A percentile compares a stretch with the other conserved stretches of the same genome.
Evolutionary conservation across 192 early-diverging fungal species (phyloP).

Genomic region (Piromyces finnis): DNA sequence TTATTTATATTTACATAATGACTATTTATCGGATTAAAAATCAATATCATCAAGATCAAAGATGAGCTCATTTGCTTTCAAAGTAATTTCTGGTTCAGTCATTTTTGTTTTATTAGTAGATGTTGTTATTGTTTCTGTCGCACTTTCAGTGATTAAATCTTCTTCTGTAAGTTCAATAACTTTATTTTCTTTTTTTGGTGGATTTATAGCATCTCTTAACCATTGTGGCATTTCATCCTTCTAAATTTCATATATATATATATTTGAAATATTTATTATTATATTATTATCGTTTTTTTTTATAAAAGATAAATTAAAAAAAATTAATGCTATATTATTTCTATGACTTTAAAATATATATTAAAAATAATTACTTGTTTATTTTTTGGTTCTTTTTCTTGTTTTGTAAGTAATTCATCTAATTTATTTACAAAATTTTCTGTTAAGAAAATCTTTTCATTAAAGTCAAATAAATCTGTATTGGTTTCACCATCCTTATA

Average conservation of each 20-base stretch:
- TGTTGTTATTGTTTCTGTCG: too few relatives aligned
- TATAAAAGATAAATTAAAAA: too few relatives aligned
- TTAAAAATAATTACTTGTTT: background rate
- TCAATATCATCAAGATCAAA: background rate
- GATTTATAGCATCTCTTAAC: background rate
- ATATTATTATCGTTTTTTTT: too few relatives aligned
- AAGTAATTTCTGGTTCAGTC: background rate
- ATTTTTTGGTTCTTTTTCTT: background rate
- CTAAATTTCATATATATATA: too few relatives aligned
- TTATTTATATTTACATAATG: too few relatives aligned
- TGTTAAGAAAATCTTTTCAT: background rate
- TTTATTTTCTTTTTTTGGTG: background rate
- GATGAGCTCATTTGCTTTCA: background rate
- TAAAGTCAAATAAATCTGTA: background rate
- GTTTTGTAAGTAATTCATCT: background rate
- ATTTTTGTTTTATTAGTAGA: too few relatives aligned
- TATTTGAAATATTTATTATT: too few relatives aligned
- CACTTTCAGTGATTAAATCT: background rate
- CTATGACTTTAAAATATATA: too few relatives aligned
- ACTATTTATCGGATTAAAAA: background rate
- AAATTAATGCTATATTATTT: too few relatives aligned
- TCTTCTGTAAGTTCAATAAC: background rate
- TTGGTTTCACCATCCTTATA: background rate
- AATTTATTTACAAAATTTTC: background rate
- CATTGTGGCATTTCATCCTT: background rate